These are phyloP conservation scores for Kokia cookei DNA, from an alignment of 441 rosid genomes.

Conservation along the genomic window DNA sequence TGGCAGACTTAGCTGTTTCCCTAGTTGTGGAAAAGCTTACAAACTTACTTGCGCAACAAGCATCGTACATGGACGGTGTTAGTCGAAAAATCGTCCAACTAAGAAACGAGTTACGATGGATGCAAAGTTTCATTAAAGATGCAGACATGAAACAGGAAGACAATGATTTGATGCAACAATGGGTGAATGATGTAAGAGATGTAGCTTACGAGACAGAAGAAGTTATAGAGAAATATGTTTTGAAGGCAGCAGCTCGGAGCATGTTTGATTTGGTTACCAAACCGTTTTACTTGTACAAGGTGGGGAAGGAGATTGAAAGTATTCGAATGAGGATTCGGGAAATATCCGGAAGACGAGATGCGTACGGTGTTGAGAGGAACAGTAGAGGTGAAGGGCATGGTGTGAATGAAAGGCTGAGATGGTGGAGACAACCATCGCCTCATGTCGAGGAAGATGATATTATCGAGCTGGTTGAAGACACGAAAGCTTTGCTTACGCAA, in stretches of 20 bases:
- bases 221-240: constrained; percentile 13
- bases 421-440: constrained; percentile 21
- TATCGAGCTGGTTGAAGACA: constrained; percentile 26
- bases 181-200: constrained; percentile 25
- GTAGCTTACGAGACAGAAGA: constrained; percentile 32
- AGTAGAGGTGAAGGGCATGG: not conserved
- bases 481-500: constrained; percentile 16
- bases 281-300: not conserved
- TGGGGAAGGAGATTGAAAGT: constrained; percentile 4
- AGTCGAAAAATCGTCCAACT: constrained; percentile 24
- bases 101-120: constrained; percentile 17
- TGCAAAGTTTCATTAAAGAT: constrained; percentile 28
- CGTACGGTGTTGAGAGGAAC: not conserved
- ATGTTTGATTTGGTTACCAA: constrained; percentile 7
- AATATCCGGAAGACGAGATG: not conserved
- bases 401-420: constrained; percentile 10
- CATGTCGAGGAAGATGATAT: constrained; percentile 23
- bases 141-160: constrained; percentile 24
- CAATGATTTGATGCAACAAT: constrained; percentile 18
- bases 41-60: constrained; percentile 19
- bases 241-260: not conserved
- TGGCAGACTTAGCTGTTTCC: constrained; percentile 26
- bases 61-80: constrained; percentile 15
- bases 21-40: constrained; percentile 25
- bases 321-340: not conserved